These are phyloP conservation scores for Fragaria vesca DNA, from an alignment of 306 rosid genomes.

Conservation along the genomic window DNA sequence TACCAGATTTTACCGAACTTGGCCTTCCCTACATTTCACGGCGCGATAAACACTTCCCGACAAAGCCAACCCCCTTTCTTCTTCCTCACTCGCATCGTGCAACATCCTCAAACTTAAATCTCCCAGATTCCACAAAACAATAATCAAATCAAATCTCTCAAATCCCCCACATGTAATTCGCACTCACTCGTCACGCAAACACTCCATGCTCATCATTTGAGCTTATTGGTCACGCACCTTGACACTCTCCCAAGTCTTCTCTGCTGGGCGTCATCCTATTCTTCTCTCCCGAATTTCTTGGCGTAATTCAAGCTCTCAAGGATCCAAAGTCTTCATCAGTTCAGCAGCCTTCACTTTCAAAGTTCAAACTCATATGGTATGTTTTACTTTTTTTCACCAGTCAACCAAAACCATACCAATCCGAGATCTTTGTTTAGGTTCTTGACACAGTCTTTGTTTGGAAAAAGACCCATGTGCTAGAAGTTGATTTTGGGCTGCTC, in stretches of 20 bases:
- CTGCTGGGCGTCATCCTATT: not conserved
- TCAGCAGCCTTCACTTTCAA: not conserved
- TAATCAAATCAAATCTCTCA: too few species aligned
- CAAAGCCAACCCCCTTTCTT: not conserved
- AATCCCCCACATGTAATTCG: not conserved
- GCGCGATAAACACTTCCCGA: not conserved
- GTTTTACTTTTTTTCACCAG: not conserved
- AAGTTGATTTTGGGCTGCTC: not conserved
- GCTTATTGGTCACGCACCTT: not conserved
- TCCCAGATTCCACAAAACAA: too few species aligned
- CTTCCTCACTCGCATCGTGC: not conserved
- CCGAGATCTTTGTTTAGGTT: not conserved
- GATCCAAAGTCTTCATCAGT: not conserved
- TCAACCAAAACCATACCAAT: not conserved
- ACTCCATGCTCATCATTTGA: not conserved
- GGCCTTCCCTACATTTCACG: too few species aligned
- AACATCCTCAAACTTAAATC: not conserved
- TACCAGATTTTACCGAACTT: too few species aligned
- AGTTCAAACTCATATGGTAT: not conserved
- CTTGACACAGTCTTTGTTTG: not conserved
- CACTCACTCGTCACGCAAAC: not conserved
- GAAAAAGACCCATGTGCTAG: not conserved
- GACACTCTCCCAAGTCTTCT: not conserved
- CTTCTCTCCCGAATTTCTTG: not conserved
- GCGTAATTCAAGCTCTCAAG: not conserved